These are phyloP conservation scores for Ascoidea asiatica DNA, from an alignment of 805 yeast species.

Conservation along the genomic window DNA sequence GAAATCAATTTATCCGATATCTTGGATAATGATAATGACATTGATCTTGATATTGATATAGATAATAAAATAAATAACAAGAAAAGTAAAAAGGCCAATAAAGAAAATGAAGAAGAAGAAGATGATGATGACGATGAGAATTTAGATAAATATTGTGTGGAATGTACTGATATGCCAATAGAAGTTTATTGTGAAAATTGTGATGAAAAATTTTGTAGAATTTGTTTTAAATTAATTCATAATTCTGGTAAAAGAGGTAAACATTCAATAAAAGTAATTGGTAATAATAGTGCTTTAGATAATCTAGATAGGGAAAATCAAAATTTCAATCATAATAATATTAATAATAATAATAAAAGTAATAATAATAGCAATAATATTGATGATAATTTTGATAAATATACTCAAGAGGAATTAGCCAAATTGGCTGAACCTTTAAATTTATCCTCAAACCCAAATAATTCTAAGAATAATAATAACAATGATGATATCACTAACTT, in stretches of 20 bases:
- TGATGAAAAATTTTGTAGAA: constrained; percentile 54
- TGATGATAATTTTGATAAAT: constrained; percentile 12
- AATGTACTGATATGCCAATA: constrained; percentile 61
- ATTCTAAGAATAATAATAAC: constrained; percentile 15
- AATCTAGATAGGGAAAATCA: constrained; percentile 10
- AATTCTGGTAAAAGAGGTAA: constrained; percentile 48
- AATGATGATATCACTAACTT: constrained; percentile 10
- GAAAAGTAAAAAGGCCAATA: too few species aligned
- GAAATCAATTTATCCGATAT: too few species aligned
- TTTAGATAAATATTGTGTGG: constrained; percentile 34
- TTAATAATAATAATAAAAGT: constrained; percentile 9
- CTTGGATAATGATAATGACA: too few species aligned
- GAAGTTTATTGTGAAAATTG: constrained; percentile 51
- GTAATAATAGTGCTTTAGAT: constrained; percentile 9
- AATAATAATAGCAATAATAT: constrained; percentile 12
- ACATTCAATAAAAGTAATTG: constrained; percentile 23
- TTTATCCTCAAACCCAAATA: too few species aligned
- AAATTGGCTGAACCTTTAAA: not conserved
- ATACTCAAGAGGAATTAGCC: constrained; percentile 1
- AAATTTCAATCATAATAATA: constrained; percentile 9
- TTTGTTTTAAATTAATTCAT: constrained; percentile 57
- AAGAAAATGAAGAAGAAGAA: constrained; percentile 10
- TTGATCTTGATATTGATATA: too few species aligned
- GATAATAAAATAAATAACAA: too few species aligned
- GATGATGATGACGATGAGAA: constrained; percentile 12